phyloP scores from a whole-genome alignment of 768 basidiomycete genomes.

The Fibroporia radiculosa region DNA sequence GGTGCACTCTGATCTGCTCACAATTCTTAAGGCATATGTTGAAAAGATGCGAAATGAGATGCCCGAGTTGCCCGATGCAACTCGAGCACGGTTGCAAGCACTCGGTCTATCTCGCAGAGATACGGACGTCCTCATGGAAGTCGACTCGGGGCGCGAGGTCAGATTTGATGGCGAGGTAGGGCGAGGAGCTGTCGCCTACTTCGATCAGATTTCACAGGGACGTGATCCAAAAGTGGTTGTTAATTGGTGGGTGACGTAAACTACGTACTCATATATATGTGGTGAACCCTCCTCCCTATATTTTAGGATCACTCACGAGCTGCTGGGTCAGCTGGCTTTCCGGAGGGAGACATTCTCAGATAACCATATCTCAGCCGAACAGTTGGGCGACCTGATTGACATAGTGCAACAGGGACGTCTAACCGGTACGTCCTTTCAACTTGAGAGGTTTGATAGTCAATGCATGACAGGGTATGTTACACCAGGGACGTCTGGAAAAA shows the following conservation, averaged over 20 bases:
- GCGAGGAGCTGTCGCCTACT: conserved; percentile 64
- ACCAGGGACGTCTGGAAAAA: conserved; percentile 72
- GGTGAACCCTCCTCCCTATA: background rate
- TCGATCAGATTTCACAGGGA: conserved; percentile 56
- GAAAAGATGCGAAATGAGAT: conserved; percentile 40
- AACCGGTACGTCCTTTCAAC: conserved; percentile 44
- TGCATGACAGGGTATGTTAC: background rate
- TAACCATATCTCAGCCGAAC: conserved; percentile 50
- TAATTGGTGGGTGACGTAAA: conserved; percentile 62
- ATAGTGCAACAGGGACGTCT: conserved; percentile 58
- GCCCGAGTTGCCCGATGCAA: conserved; percentile 72
- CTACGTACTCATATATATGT: too few species aligned
- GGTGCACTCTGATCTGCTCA: background rate
- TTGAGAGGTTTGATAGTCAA: background rate
- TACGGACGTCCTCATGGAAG: conserved; percentile 63
- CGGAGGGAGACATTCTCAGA: conserved; percentile 47
- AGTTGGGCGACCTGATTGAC: conserved; percentile 74
- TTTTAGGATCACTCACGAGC: conserved; percentile 79
- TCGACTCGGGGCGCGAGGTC: conserved; percentile 62
- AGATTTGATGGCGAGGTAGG: conserved; percentile 49
- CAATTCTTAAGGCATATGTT: conserved; percentile 50
- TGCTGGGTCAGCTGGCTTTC: conserved; percentile 69
- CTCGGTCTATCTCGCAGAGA: conserved; percentile 56
- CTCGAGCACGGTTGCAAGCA: conserved; percentile 46
- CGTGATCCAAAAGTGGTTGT: conserved; percentile 64